These are phyloP conservation scores for Trichoderma brevicompactum DNA, from an alignment of 2,329 filamentous ascomycete species.

Conservation along the genomic window DNA sequence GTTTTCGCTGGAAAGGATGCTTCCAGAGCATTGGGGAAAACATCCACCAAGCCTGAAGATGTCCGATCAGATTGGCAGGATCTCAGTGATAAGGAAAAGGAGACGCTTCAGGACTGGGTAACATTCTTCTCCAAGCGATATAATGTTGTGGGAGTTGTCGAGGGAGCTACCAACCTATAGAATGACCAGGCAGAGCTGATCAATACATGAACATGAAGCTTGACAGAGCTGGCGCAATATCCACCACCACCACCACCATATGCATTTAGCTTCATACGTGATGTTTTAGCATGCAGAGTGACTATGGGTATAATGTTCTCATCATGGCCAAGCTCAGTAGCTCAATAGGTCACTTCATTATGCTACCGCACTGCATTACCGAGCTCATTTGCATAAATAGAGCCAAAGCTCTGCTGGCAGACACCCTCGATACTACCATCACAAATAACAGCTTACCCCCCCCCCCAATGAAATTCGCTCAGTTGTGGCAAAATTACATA, in stretches of 20 bases:
- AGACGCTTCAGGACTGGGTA: constrained; percentile 85
- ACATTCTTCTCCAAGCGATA: constrained; percentile 98
- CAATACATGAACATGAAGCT: background rate
- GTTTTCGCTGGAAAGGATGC: constrained; percentile 96
- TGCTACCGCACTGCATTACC: too few relatives aligned
- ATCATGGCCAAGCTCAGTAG: background rate
- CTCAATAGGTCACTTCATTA: too few relatives aligned
- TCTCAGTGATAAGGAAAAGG: constrained; percentile 82
- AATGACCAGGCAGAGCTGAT: constrained; percentile 25
- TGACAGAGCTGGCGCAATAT: constrained; percentile 1
- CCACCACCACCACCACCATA: background rate
- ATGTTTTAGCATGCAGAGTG: background rate
- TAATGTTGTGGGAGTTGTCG: constrained; percentile 77
- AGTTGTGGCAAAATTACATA: background rate
- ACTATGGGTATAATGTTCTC: background rate
- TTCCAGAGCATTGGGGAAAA: constrained; percentile 85
- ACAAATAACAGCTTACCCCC: too few relatives aligned
- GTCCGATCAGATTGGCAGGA: constrained; percentile 82
- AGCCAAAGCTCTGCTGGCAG: too few relatives aligned
- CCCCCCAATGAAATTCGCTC: too few relatives aligned
- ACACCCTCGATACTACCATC: too few relatives aligned
- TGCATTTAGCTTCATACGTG: background rate
- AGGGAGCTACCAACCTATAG: constrained; percentile 63
- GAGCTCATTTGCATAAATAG: too few relatives aligned
- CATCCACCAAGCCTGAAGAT: constrained; percentile 84